Base-by-base conservation (phyloP, 768 basidiomycete genomes). In the Podaxis sp. region DNA sequence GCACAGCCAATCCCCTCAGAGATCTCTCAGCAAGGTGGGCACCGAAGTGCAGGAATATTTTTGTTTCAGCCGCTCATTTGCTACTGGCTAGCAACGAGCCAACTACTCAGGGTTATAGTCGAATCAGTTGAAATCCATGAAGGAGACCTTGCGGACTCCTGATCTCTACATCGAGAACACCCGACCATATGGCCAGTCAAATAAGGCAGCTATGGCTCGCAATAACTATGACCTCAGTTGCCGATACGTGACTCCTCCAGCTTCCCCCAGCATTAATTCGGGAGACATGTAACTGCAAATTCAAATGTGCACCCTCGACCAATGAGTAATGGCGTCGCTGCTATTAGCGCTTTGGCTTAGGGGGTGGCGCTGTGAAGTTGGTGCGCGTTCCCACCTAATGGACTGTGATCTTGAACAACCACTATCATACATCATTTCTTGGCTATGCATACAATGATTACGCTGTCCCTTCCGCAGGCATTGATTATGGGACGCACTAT, bases 11-110 rank as follows among this genome's bases (percentile, higher is more conserved):
- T 6, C 15, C 15, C 17, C 43, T 46, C n/a, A 8, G 15, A 46
- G 43, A 19, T 46, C 19, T 13, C 43, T 46, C 5, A 33, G 7
- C 33, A 33, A 33, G 7, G 8, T 33, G 33, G 33, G 8, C 5
- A 7, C n/a, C n/a, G 9, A 36, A 3, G 53, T 27, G 53, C 40
- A 33, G 60, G 60, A 54, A 47, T 55, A 61, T 25, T 19, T 19
- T 29, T 19, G 60, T 61, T 61, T 61, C 60, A 61, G 8, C 43
- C 43, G n/a, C 9, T 0, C 6, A n/a, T 25, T 33, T 15, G 19
- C 43, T 19, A n/a, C 33, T 33, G 60, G 59, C 53, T 60, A 25
- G 40, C 40, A 53, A 61, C 53, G 25, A 50, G 17, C 5, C 33
- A 55, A 17, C 43, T 46, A 19, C 36, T 46, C 53, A 51, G 55